A percentile compares a stretch with the other conserved stretches of the same genome.
These are phyloP conservation scores for Breynia disticha DNA, from an alignment of 441 rosid species.

Conservation along the genomic window DNA sequence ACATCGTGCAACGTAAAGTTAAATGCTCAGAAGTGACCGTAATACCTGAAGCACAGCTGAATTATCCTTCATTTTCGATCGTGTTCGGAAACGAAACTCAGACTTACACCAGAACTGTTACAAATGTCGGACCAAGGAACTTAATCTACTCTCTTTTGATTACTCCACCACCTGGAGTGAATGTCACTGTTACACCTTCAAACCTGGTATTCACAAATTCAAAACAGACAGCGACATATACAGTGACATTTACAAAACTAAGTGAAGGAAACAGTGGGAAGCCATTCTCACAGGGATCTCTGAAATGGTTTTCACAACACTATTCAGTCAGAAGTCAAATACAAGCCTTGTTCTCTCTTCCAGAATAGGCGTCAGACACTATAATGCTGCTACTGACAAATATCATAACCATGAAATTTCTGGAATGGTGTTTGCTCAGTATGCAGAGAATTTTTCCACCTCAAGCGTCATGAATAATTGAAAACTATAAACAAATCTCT, in stretches of 20 bases:
- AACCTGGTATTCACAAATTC: constrained; percentile 10
- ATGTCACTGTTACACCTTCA: constrained; percentile 11
- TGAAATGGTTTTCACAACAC: constrained; percentile 14
- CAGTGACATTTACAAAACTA: constrained; percentile 14
- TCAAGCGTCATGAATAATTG: too few species aligned
- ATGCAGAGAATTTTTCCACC: too few species aligned
- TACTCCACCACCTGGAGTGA: constrained; percentile 15
- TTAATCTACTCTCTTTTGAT: constrained; percentile 11
- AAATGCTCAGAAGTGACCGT: constrained; percentile 11
- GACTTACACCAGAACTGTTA: constrained; percentile 18
- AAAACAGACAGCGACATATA: constrained; percentile 14
- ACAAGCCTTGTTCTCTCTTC: neutral
- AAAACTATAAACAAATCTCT: too few species aligned
- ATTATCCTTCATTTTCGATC: constrained; percentile 25
- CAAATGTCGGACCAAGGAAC: constrained; percentile 20
- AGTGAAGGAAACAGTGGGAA: too few species aligned
- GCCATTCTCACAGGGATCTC: constrained; percentile 15
- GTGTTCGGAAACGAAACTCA: constrained; percentile 11
- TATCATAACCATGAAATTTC: too few species aligned
- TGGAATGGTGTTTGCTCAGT: too few species aligned
- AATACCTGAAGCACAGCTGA: constrained; percentile 20
- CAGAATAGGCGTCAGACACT: neutral
- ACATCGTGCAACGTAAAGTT: constrained; percentile 12
- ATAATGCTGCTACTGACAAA: neutral
- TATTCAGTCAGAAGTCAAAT: constrained; percentile 17